Base-by-base conservation (phyloP, 345 rosid species). In the Rhizophora mangle region DNA sequence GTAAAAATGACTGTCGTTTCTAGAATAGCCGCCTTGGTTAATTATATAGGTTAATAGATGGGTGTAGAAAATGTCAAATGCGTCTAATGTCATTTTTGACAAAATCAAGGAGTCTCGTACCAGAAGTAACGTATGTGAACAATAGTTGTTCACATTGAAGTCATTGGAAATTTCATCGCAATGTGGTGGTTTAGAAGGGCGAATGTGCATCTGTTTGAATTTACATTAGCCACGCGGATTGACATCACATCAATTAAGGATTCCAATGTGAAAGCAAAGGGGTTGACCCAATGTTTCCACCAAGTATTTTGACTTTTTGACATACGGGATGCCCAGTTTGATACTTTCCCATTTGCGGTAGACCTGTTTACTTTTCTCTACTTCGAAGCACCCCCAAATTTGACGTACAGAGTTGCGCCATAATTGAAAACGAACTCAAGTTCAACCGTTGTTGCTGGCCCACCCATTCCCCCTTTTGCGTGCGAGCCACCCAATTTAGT, bases 401-500 rank as follows among this genome's bases (percentile, higher is more conserved):
- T 24, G 74, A 53, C 27, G n/a, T 3, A 0, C 16, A 9, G n/a
- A 27, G 9, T 24, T 20, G 13, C 37, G 6, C 22, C 24, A 13
- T 22, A 37, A 21, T 34, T 21, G 20, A 31, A 63, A 6, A 32
- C 68, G 63, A 55, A 27, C 64, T 34, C 60, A 53, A 59, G 29
- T 60, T 65, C 63, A 52, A 60, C 70, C 29, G 2, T 34, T 54
- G 57, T 64, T 34, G 67, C 71, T 69, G 74, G 79, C 79, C 71
- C 74, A 69, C 70, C 59, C 53, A 26, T 9, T 53, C 9, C 9
- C 37, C 51, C 64, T 57, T 53, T 52, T 34, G 60, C 65, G 30
- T 8, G 6, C 3, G 30, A 51, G 34, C 78, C 32, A 63, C 69
- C 65, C 13, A 63, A 31, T 49, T 58, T 51, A 51, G 3, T 26